Percentiles rank a stretch among this genome's conserved stretches.
These are phyloP conservation scores for Ophiostoma angusticollis DNA, from an alignment of 2,329 filamentous ascomycete genomes.

Conservation along the genomic window DNA sequence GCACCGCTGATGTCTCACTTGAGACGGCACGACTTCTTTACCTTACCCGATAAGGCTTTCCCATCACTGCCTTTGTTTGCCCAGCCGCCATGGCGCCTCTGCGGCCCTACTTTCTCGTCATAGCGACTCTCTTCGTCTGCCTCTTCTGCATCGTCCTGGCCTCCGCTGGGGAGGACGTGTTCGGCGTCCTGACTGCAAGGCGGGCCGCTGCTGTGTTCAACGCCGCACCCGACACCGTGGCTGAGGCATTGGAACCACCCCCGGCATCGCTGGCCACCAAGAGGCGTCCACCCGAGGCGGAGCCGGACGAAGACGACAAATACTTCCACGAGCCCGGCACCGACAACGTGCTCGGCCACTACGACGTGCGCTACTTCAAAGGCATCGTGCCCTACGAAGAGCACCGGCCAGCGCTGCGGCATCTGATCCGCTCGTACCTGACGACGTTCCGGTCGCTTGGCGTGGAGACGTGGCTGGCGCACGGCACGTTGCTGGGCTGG, in stretches of 20 bases:
- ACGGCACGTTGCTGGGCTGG: constrained; percentile 75
- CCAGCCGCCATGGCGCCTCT: constrained; percentile 5
- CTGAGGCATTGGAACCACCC: neutral
- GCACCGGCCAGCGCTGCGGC: constrained; percentile 50
- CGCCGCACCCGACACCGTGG: too few species aligned
- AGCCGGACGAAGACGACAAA: constrained; percentile 26
- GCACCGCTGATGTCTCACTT: too few species aligned
- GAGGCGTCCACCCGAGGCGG: constrained; percentile 2
- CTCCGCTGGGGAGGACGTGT: neutral
- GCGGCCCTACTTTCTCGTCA: constrained; percentile 1
- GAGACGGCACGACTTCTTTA: too few species aligned
- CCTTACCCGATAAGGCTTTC: neutral
- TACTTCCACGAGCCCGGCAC: constrained; percentile 55
- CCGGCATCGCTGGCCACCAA: constrained; percentile 5
- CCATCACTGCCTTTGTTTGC: too few species aligned
- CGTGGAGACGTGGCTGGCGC: constrained; percentile 75
- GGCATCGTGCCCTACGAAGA: constrained; percentile 50
- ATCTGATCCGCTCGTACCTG: constrained; percentile 65
- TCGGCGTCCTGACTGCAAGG: neutral
- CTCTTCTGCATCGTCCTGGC: neutral
- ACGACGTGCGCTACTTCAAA: constrained; percentile 59
- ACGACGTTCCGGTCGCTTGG: constrained; percentile 48
- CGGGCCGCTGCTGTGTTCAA: neutral
- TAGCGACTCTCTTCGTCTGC: constrained; percentile 5
- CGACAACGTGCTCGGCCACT: constrained; percentile 52